Evolutionary conservation across 1,139 yeast genomes (phyloP).

Genomic region (Saccharomyces pastorianus): DNA sequence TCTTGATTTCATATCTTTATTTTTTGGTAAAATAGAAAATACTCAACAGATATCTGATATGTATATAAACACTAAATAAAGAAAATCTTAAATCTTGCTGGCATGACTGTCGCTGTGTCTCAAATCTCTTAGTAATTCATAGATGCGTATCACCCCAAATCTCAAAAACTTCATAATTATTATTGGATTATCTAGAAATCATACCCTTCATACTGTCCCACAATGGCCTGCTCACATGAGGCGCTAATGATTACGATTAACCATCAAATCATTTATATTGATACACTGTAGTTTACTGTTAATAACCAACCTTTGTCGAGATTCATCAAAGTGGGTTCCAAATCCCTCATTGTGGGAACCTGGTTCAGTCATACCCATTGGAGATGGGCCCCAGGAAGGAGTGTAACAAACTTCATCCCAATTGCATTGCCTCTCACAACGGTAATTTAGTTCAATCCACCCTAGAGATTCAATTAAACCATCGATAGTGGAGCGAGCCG

Average conservation of each 20-base stretch:
- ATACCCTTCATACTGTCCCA: too few species aligned
- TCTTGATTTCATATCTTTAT: too few species aligned
- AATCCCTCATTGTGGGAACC: slow-evolving; percentile 5
- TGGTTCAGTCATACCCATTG: slow-evolving; percentile 32
- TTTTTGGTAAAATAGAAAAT: too few species aligned
- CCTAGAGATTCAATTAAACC: slow-evolving; percentile 28
- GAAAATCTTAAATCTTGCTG: too few species aligned
- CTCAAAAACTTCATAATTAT: too few species aligned
- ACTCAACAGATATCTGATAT: too few species aligned
- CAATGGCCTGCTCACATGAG: too few species aligned
- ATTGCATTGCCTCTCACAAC: slow-evolving; percentile 37
- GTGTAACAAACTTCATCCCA: slow-evolving; percentile 43
- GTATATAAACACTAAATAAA: too few species aligned
- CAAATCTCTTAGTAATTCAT: too few species aligned
- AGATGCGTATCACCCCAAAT: too few species aligned
- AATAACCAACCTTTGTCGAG: slow-evolving; percentile 14
- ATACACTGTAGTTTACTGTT: slow-evolving; percentile 16
- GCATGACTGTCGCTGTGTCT: too few species aligned
- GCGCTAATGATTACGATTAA: not conserved
- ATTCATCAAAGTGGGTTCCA: slow-evolving; percentile 17
- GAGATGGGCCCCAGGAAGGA: slow-evolving; percentile 56
- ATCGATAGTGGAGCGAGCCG: slow-evolving; percentile 14
- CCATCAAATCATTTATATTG: slow-evolving; percentile 5
- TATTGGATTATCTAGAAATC: too few species aligned
- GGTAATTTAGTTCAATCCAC: slow-evolving; percentile 39